These are phyloP conservation scores for Aspergillus costaricaensis DNA, from an alignment of 2,329 filamentous ascomycete species.

Conservation along the genomic window DNA sequence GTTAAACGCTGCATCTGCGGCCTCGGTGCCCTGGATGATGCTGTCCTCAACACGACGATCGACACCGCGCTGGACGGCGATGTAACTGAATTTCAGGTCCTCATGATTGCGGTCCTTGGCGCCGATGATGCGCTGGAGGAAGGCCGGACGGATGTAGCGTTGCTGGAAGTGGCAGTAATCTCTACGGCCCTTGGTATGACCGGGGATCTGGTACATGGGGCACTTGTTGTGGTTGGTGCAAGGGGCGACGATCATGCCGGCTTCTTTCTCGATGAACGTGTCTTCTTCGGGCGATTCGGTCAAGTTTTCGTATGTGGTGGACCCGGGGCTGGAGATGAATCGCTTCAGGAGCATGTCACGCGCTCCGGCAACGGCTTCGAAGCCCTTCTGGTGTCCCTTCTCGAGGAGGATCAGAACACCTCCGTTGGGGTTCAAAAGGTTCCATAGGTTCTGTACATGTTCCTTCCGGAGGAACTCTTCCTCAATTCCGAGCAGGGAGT, in stretches of 20 bases:
- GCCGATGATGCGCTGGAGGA: slow-evolving; percentile 74
- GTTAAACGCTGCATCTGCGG: slow-evolving; percentile 67
- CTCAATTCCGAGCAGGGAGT: slow-evolving; percentile 74
- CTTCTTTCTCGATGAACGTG: slow-evolving; percentile 50
- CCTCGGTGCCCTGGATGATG: slow-evolving; percentile 56
- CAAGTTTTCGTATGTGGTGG: slow-evolving; percentile 45
- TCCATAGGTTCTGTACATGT: slow-evolving; percentile 86
- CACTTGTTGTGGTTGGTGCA: slow-evolving; percentile 89
- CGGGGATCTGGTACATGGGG: slow-evolving; percentile 79
- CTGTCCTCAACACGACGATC: slow-evolving; percentile 52
- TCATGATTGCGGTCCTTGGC: slow-evolving; percentile 75
- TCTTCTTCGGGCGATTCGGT: slow-evolving; percentile 32
- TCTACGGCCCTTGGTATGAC: slow-evolving; percentile 71
- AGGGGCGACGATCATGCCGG: slow-evolving; percentile 62
- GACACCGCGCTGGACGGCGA: slow-evolving; percentile 78
- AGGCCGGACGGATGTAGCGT: slow-evolving; percentile 79
- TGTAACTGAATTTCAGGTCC: slow-evolving; percentile 86
- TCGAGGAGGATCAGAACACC: slow-evolving; percentile 86
- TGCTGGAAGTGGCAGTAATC: slow-evolving; percentile 92
- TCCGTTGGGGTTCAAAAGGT: slow-evolving; percentile 76
- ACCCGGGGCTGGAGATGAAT: slow-evolving; percentile 65
- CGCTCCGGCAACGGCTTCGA: slow-evolving; percentile 86
- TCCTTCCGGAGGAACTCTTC: slow-evolving; percentile 76
- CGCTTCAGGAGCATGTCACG: slow-evolving; percentile 75
- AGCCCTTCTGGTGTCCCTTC: slow-evolving; percentile 87